Evolutionary conservation across 2,329 filamentous ascomycete genomes (phyloP), one percentile per base, ranked within the genome.

Genomic region (Phaeosphaeriaceae sp.): DNA sequence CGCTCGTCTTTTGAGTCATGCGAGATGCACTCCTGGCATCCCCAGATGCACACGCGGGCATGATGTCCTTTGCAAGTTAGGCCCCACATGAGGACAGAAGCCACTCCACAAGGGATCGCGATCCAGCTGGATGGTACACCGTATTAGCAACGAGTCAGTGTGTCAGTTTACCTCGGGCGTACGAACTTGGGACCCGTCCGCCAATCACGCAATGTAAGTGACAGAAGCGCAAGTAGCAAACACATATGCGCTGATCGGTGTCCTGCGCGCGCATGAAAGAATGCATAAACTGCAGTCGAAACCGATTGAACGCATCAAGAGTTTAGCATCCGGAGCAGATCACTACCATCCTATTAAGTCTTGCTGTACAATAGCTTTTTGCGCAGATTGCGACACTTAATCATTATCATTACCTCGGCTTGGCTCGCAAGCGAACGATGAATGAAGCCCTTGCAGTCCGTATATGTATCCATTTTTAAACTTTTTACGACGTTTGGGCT

Each of bases 401-500:
- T 36, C 31, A 49, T 33, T n/a, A n/a, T 33, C 27, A 33, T 49
- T 20, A 48, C 53, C 55, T 61, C 54, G 59, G 63, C 53, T 52
- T 22, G 52, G 54, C 51, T 47, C 44, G 31, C 54, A 52, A 36
- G 51, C 42, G 51, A 51, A 50, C 17, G 24, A 47, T 51, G 31
- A 36, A 46, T 48, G 54, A 56, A 56, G 50, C 57, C 59, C 59
- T 62, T 55, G 54, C 59, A 63, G 69, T 66, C 15, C 47, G 40
- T 56, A 57, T 27, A 27, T 27, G 54, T 54, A 51, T 46, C 56
- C 22, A 44, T 41, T 48, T 49, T 56, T 56, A 63, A 59, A 54
- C 48, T 57, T 63, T 58, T 51, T 41, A 53, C 65, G 61, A 67
- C 60, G 61, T 67, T 67, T 63, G 54, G 57, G 54, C 62, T 61